Conservation (phyloP, 306 rosid genomes). For the Pachyrhizus erosus region DNA sequence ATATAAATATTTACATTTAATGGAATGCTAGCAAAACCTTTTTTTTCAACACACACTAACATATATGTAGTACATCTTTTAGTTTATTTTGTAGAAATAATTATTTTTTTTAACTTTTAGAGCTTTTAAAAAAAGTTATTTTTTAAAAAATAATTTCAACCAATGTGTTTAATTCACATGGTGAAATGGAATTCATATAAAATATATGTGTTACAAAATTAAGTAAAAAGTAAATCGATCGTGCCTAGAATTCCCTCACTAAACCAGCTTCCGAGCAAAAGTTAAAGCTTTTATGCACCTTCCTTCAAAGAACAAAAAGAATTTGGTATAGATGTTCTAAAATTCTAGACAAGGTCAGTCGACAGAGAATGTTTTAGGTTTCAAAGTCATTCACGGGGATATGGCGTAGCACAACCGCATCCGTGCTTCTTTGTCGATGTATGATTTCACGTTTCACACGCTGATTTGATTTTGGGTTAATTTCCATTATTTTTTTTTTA, state of each 20-base stretch:
- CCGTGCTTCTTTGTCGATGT: background rate
- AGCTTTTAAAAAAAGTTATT: background rate
- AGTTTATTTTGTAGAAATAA: background rate
- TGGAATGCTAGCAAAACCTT: background rate
- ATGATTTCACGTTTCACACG: background rate
- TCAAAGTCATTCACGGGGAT: slow-evolving; percentile 14
- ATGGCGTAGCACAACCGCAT: background rate
- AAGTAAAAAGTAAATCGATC: background rate
- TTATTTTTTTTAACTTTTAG: background rate
- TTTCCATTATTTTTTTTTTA: background rate
- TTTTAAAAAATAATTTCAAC: background rate
- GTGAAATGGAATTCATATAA: background rate
- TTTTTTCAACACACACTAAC: background rate
- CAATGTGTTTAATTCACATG: background rate
- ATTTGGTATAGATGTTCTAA: background rate
- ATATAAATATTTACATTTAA: background rate
- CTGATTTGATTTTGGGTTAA: background rate
- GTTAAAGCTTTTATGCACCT: background rate
- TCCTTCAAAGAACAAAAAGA: background rate
- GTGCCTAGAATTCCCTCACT: background rate
- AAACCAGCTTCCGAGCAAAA: background rate
- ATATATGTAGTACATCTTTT: background rate
- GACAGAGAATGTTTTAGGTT: slow-evolving; percentile 27
- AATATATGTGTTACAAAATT: background rate
- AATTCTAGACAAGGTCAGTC: background rate